Conservation (phyloP, 352 stramenopile species). For the Globisporangium nagaii region DNA sequence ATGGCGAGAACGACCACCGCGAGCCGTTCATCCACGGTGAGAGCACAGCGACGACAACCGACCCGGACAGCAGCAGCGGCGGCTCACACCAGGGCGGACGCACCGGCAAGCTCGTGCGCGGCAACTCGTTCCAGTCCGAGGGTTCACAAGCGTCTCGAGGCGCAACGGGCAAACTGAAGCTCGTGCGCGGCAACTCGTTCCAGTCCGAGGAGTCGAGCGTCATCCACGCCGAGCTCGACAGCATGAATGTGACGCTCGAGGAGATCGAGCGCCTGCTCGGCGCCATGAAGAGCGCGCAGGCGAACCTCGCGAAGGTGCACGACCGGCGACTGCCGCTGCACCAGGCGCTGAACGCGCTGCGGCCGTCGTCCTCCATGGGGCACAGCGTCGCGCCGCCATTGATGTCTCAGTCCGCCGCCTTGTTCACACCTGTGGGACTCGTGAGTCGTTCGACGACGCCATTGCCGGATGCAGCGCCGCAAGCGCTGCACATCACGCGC, state of each 20-base stretch:
- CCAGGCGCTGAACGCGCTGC: constrained; percentile 19
- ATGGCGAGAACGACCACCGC: constrained; percentile 17
- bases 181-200: constrained; percentile 30
- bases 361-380: not conserved
- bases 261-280: constrained; percentile 39
- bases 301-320: constrained; percentile 34
- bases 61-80: constrained; percentile 10
- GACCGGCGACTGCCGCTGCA: constrained; percentile 36
- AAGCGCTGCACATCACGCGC: not conserved
- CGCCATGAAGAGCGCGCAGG: constrained; percentile 27
- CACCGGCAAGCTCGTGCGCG: constrained; percentile 15
- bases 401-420: too few species aligned
- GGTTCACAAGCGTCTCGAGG: not conserved
- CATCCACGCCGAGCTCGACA: constrained; percentile 44
- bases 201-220: constrained; percentile 34
- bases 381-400: too few species aligned
- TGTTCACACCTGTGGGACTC: constrained; percentile 2
- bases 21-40: constrained; percentile 35
- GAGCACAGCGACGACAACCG: not conserved
- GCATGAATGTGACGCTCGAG: constrained; percentile 35
- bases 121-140: constrained; percentile 31
- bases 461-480: not conserved
- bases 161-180: constrained; percentile 7
- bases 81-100: constrained; percentile 2
- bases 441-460: not conserved